Percentiles rank a stretch among this genome's conserved stretches.
These are phyloP conservation scores for Trichosporon faecale DNA, from an alignment of 1,284 basidiomycete genomes.

Conservation along the genomic window DNA sequence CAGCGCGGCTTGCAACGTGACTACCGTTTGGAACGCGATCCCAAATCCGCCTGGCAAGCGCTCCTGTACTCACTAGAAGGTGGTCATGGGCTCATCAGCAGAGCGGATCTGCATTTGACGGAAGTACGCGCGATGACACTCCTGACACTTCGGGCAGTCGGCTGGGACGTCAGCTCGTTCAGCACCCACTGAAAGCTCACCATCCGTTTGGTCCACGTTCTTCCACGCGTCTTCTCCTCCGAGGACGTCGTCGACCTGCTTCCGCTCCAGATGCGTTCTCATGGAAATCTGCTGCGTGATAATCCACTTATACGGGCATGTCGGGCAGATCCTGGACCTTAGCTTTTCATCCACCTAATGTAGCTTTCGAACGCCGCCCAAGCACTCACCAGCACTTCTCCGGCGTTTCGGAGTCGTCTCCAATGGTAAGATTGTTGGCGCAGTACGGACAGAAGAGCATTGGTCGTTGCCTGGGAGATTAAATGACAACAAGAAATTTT, in stretches of 20 bases:
- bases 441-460: conserved; percentile 97
- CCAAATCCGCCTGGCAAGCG: too few species aligned
- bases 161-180: conserved; percentile 13
- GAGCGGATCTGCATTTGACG: conserved; percentile 95
- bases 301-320: conserved; percentile 92
- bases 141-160: conserved; percentile 83
- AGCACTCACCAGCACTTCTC: conserved; percentile 49
- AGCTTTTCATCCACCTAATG: neutral
- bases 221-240: conserved; percentile 93
- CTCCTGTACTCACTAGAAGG: conserved; percentile 63
- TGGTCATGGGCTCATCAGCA: conserved; percentile 96
- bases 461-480: neutral
- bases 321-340: conserved; percentile 79
- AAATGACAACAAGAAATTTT: conserved; percentile 6
- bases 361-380: conserved; percentile 60
- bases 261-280: conserved; percentile 74
- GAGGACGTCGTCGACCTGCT: conserved; percentile 87
- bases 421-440: conserved; percentile 81
- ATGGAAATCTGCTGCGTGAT: conserved; percentile 74
- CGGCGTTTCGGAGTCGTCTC: conserved; percentile 41
- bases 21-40: too few species aligned
- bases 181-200: conserved; percentile 53
- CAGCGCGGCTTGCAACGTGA: too few species aligned
- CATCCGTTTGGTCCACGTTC: conserved; percentile 83
- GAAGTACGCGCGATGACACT: conserved; percentile 76